These are phyloP conservation scores for Trypethelium eluteriae DNA, from an alignment of 495 filamentous ascomycete species.

Conservation along the genomic window DNA sequence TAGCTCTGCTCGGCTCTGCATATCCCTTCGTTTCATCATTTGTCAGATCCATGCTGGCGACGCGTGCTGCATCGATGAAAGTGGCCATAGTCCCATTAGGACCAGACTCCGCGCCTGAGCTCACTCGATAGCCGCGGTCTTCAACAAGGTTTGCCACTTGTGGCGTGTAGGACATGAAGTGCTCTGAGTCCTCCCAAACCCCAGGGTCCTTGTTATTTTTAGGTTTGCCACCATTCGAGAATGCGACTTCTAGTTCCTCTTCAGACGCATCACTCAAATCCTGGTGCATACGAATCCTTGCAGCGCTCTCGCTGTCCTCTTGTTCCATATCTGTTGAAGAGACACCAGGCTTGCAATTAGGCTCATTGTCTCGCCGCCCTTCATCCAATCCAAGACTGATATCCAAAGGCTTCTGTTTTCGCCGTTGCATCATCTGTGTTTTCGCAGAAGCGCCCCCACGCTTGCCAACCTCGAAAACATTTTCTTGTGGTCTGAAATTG, in stretches of 20 bases:
- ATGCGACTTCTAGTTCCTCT: slow-evolving; percentile 72
- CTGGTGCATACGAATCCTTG: slow-evolving; percentile 33
- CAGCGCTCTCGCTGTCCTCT: neutral
- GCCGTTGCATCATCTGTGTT: slow-evolving; percentile 68
- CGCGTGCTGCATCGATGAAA: slow-evolving; percentile 76
- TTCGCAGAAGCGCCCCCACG: slow-evolving; percentile 56
- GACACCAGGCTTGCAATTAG: neutral
- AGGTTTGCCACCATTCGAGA: slow-evolving; percentile 47
- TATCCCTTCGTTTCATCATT: slow-evolving; percentile 72
- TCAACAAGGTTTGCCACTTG: slow-evolving; percentile 67
- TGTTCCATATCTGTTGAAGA: neutral
- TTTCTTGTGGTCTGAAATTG: slow-evolving; percentile 80
- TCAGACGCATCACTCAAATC: slow-evolving; percentile 62
- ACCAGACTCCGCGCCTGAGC: slow-evolving; percentile 65
- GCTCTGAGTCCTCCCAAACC: slow-evolving; percentile 71
- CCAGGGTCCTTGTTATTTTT: slow-evolving; percentile 36
- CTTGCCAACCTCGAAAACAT: slow-evolving; percentile 85
- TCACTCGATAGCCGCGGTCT: slow-evolving; percentile 84
- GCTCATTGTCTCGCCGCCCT: neutral
- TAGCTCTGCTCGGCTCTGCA: slow-evolving; percentile 57
- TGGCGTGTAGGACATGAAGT: slow-evolving; percentile 94
- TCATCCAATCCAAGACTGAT: neutral
- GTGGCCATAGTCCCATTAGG: slow-evolving; percentile 47
- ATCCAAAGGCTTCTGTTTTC: slow-evolving; percentile 38
- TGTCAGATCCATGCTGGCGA: slow-evolving; percentile 78